phyloP scores from a whole-genome alignment of 192 early-diverging fungal genomes.

The Coemansia sp. region DNA sequence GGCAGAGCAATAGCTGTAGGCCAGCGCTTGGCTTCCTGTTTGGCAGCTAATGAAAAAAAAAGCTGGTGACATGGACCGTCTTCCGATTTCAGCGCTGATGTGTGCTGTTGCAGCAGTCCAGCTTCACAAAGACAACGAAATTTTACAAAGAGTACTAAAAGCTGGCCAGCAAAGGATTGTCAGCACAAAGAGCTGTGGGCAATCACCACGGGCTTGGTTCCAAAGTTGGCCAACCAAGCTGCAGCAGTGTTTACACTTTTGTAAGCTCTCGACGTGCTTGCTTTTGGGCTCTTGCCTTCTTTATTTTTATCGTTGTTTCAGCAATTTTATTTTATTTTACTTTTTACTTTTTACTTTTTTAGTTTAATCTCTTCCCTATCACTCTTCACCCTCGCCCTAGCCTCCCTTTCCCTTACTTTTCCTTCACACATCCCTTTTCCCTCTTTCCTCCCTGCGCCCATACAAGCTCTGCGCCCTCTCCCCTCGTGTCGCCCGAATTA shows the following conservation, averaged over 20 bases:
- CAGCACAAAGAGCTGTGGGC: not conserved
- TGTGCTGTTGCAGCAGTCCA: too few relatives aligned
- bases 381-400: not conserved
- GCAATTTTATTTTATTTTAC: not conserved
- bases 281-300: not conserved
- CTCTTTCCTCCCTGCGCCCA: not conserved
- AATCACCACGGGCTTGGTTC: not conserved
- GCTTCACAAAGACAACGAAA: not conserved
- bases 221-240: not conserved
- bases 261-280: not conserved
- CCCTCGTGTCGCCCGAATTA: not conserved
- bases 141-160: not conserved
- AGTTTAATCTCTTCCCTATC: not conserved
- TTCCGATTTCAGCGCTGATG: too few relatives aligned
- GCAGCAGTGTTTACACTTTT: not conserved
- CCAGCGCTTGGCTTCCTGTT: too few relatives aligned
- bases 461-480: not conserved
- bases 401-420: not conserved
- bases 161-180: not conserved
- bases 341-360: not conserved
- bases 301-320: not conserved
- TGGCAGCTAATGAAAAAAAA: too few relatives aligned
- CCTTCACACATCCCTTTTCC: not conserved
- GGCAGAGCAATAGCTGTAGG: too few relatives aligned
- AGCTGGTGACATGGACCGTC: too few relatives aligned